Evolutionary conservation across 202 grass and related monocot genomes (phyloP), one percentile per base, ranked within the genome.

Genomic region (Schoenoplectus tabernaemontani): DNA sequence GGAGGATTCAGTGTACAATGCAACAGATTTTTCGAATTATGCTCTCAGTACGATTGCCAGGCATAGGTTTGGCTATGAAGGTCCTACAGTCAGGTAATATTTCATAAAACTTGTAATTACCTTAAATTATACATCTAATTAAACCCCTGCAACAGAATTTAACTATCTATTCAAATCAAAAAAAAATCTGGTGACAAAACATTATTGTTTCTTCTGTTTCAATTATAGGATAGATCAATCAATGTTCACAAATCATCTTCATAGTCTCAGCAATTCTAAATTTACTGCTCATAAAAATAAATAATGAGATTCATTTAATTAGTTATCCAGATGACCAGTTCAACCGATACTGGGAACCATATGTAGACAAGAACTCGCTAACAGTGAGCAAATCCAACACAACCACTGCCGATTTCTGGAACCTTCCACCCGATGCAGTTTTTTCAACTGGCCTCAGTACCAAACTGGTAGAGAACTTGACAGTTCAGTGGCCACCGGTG

Each of bases 261-360:
- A 2, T 54, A n/a, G 30, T 33, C 19, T 53, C 16, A 53, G 4
- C 23, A 56, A n/a, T 56, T 54, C 30, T 57, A n/a, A 1, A 38
- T 2, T 77, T 5, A n/a, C 51, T 4, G 34, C 9, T 57, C 56
- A 60, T 43, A 24, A 26, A 61, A 57, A 34, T 20, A 41, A 80
- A 72, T 53, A 67, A 50, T 57, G 51, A 28, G 23, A 64, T 80
- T 77, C 71, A 62, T 83, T 70, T 59, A 8, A 82, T 17, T 90
- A 92, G 94, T 56, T 85, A 95, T 59, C 75, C 89, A 59, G 88
- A 75, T 48, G 89, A 94, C 28, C 47, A 74, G 28, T 95, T 89
- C 91, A 91, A 78, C 83, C 95, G 95, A 57, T 89, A 87, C 74
- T 98, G 91, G 95, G 78, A 90, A 81, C 59, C 88, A n/a, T 94